Evolutionary conservation across 495 filamentous ascomycete species (phyloP), one percentile per base, ranked within the genome.

Genomic region (Cercophora scortea): DNA sequence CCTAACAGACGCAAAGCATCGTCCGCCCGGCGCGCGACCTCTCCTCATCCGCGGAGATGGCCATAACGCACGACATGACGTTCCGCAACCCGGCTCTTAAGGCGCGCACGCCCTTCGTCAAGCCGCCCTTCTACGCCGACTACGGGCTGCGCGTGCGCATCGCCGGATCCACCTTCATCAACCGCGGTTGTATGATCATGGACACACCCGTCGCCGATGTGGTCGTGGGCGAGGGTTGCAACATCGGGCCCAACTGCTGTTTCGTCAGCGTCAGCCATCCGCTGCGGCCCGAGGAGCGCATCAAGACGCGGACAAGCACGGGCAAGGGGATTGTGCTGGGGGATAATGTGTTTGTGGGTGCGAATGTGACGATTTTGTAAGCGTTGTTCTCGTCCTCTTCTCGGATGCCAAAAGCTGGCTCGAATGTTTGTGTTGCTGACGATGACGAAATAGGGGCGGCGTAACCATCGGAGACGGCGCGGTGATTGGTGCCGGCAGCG

Each of bases 271-370:
- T 64, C 19, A 56, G 59, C 25, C 59, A 68, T 44, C 56, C 60
- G 3, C 43, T 64, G 13, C 47, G 50, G 38, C 52, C 64, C 1
- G 55, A 63, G 47, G 68, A 58, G 45, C 57, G 63, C 10, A 50
- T 52, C 9, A 53, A 50, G 4, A 53, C 60, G 35, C 56, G 57
- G n/a, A 50, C 49, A 32, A 65, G 66, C 41, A 61, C 68, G 19
- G 67, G 67, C 11, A 61, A 61, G 39, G 59, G 61, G 6, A 58
- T 71, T 15, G 61, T 54, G 4, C 66, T 71, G 17, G 65, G 65
- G 8, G 41, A 67, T 11, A 53, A 64, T 18, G 65, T 67, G 9
- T 69, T 59, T 59, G 61, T 75, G 18, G 92, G 91, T 16, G 86
- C 85, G 15, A 87, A 87, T 56, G 71, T 59, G 36, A 70, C 64